These are phyloP conservation scores for Xylaria venustula DNA, from an alignment of 495 filamentous ascomycete genomes.

Conservation along the genomic window DNA sequence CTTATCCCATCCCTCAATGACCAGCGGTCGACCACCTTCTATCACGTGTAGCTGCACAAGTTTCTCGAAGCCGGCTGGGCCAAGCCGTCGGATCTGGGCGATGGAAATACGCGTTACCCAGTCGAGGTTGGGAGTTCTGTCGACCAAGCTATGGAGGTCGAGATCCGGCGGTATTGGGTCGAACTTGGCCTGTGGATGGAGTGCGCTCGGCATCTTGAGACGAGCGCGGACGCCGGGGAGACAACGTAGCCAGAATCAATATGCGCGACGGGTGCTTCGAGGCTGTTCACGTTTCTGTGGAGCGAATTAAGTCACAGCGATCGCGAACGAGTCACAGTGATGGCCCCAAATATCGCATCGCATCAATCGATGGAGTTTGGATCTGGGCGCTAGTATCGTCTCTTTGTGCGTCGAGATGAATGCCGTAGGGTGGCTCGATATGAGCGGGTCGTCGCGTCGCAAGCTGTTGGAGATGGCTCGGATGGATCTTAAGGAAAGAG, in stretches of 20 bases:
- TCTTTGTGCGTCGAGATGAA: too few species aligned
- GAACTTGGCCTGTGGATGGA: conserved; percentile 70
- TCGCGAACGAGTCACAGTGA: too few species aligned
- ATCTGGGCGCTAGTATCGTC: too few species aligned
- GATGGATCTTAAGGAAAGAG: too few species aligned
- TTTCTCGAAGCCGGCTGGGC: conserved; percentile 73
- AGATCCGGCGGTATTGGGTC: conserved; percentile 83
- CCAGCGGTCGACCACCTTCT: conserved; percentile 77
- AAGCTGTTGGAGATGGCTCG: too few species aligned
- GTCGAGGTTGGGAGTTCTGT: conserved; percentile 76
- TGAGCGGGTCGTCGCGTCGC: too few species aligned
- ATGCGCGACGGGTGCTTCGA: not conserved
- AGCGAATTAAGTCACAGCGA: too few species aligned
- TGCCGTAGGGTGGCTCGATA: too few species aligned
- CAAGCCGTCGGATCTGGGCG: conserved; percentile 68
- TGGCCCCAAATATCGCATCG: too few species aligned
- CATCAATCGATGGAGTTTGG: too few species aligned
- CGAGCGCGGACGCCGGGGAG: not conserved
- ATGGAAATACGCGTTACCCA: conserved; percentile 74
- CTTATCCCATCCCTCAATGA: conserved; percentile 80
- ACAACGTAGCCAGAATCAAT: not conserved
- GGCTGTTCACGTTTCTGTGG: not conserved
- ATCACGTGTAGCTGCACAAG: conserved; percentile 77
- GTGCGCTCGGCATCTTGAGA: conserved; percentile 62
- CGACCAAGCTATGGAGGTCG: conserved; percentile 69